These are phyloP conservation scores for Ceratobasidium sp. DNA, from an alignment of 1,284 basidiomycete genomes.

Conservation along the genomic window DNA sequence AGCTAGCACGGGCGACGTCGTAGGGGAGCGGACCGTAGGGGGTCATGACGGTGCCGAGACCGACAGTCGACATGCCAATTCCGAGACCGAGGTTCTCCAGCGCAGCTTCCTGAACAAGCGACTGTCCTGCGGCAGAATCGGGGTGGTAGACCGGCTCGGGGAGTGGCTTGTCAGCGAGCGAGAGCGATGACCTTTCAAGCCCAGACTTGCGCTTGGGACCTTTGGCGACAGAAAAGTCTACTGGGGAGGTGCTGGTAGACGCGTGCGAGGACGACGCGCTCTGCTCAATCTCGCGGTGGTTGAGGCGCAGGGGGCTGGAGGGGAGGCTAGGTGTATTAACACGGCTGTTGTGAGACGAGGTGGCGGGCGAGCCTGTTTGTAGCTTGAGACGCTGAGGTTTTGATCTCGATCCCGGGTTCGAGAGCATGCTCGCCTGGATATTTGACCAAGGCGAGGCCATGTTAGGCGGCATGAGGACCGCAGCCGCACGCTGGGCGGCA, in stretches of 20 bases:
- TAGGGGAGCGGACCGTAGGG: conserved; percentile 25
- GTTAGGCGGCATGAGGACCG: conserved; percentile 26
- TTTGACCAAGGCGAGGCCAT: conserved; percentile 27
- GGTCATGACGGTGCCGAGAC: conserved; percentile 24
- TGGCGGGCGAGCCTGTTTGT: conserved; percentile 27
- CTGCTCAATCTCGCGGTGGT: conserved; percentile 30
- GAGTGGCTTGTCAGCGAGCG: conserved; percentile 8
- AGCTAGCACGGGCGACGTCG: conserved; percentile 29
- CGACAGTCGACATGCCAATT: conserved; percentile 12
- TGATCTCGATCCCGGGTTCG: conserved; percentile 11
- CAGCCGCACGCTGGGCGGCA: conserved; percentile 19
- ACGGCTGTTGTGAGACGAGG: conserved; percentile 31
- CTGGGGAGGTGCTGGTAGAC: conserved; percentile 13
- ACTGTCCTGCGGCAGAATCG: conserved; percentile 35
- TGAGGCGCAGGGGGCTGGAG: conserved; percentile 24
- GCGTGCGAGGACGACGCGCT: conserved; percentile 11
- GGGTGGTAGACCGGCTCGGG: conserved; percentile 30
- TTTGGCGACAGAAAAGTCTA: conserved; percentile 19
- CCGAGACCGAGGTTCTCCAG: conserved; percentile 30
- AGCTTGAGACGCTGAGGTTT: conserved; percentile 27
- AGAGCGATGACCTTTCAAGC: conserved; percentile 11
- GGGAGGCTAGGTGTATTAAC: conserved; percentile 33
- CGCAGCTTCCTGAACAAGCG: conserved; percentile 28
- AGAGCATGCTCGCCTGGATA: conserved; percentile 25
- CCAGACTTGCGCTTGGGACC: conserved; percentile 21